phyloP scores from a whole-genome alignment of 2,329 filamentous ascomycete genomes.

The Colletotrichum sp. region DNA sequence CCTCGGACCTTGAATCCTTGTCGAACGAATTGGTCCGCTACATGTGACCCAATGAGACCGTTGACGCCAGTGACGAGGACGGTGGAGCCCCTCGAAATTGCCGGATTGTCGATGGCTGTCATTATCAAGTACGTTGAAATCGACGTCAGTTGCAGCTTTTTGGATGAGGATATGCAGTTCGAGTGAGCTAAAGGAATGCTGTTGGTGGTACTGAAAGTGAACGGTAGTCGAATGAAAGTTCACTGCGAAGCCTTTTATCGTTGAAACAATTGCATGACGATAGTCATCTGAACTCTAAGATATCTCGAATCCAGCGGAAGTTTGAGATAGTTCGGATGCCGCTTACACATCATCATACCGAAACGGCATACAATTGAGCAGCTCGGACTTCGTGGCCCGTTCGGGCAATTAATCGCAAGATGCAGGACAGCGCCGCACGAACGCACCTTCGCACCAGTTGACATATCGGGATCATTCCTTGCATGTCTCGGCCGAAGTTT shows the following conservation, averaged over 20 bases:
- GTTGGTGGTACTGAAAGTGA: rapidly evolving
- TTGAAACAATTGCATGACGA: background rate
- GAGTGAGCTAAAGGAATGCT: background rate
- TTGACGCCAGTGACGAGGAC: slow-evolving; percentile 48
- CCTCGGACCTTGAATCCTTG: slow-evolving; percentile 49
- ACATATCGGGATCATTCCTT: background rate
- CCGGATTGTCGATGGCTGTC: background rate
- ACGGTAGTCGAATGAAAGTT: background rate
- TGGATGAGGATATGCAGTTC: background rate
- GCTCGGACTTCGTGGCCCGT: background rate
- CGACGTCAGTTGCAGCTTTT: background rate
- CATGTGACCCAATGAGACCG: slow-evolving; percentile 44
- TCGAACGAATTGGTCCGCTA: slow-evolving; percentile 40
- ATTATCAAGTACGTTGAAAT: background rate
- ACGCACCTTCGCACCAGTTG: background rate
- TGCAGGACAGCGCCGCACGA: background rate
- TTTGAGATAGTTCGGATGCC: background rate
- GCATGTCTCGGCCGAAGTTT: background rate
- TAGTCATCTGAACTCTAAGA: background rate
- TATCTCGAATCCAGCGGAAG: background rate
- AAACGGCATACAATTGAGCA: background rate
- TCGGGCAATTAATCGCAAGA: background rate
- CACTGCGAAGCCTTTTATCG: background rate
- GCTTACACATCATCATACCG: background rate
- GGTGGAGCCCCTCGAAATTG: slow-evolving; percentile 31